Evolutionary conservation across 768 basidiomycete species (phyloP), one percentile per base, ranked within the genome.

Genomic region (Suillus bovinus): DNA sequence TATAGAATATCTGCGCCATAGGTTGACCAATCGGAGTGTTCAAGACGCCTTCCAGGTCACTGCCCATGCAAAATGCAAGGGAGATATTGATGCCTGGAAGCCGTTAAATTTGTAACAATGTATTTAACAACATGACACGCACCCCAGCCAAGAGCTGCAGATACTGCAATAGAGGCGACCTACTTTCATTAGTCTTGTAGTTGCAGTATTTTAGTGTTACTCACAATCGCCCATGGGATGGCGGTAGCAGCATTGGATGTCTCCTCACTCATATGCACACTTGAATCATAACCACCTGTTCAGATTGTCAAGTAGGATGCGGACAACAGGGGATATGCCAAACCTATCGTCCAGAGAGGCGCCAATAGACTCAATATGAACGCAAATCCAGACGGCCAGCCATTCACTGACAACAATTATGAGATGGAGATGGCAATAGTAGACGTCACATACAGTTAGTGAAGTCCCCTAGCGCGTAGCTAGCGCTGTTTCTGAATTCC

Each of bases 231-330:
- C 80, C 82, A 87, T 1, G 89, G 90, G 4, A 90, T 86, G 29
- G 87, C 88, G 1, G 77, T 78, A 20, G 84, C 81, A 0, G 90
- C 89, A 66, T 92, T 92, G 0, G 82, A 79, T 1, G 86, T 86
- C 70, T 89, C 88, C 69, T 89, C 88, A 58, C 85, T 86, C 60
- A 90, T 88, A 64, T 89, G 87, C 0, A 89, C 84, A 55, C 78
- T 80, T 0, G 82, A 81, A 68, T 89, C 87, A 66, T 78, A 80
- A 16, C 63, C 66, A 31, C 70, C 72, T 72, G 80, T 11, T 33
- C n/a, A 22, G 9, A 5, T 73, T 42, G 6, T 36, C n/a, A 27
- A 20, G 44, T 34, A 69, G 11, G 22, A 71, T 80, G 77, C 69
- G 60, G 29, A n/a, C 33, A 22, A 27, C 16, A 46, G n/a, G 5